phyloP scores from a whole-genome alignment of 768 basidiomycete species.

The Austroboletus eburneus region DNA sequence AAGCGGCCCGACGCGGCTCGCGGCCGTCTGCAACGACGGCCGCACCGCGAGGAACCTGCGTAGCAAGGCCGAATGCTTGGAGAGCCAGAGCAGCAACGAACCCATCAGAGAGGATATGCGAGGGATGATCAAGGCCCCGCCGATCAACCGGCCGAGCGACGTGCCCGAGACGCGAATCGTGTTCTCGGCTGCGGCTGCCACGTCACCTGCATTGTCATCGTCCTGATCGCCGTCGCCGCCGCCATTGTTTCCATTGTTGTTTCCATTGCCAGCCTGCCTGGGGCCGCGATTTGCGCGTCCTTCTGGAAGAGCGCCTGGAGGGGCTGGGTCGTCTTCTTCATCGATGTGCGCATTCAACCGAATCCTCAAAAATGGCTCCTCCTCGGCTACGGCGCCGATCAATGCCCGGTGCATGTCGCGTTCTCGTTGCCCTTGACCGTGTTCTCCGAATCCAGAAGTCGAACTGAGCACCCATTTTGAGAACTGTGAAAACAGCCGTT shows the following conservation, averaged over 20 bases:
- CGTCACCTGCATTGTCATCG: conserved; percentile 25
- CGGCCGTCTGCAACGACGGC: conserved; percentile 8
- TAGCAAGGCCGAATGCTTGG: conserved; percentile 33
- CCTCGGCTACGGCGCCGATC: conserved; percentile 23
- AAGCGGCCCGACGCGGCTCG: conserved; percentile 13
- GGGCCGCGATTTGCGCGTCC: conserved; percentile 10
- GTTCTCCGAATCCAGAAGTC: conserved; percentile 12
- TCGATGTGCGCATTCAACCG: conserved; percentile 34
- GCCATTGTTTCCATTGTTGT: conserved; percentile 1
- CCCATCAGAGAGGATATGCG: conserved; percentile 67
- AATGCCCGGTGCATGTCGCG: conserved; percentile 20
- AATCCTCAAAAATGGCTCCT: conserved; percentile 29
- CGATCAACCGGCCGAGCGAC: conserved; percentile 62
- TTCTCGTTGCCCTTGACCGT: conserved; percentile 11
- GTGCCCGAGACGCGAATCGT: conserved; percentile 54
- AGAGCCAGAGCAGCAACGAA: conserved; percentile 48
- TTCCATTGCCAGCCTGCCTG: conserved; percentile 13
- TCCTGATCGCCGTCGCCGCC: conserved; percentile 2
- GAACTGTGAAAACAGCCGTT: conserved; percentile 35
- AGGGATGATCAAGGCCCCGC: conserved; percentile 67
- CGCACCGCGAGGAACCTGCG: conserved; percentile 24
- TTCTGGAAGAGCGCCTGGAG: conserved; percentile 11
- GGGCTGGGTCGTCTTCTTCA: conserved; percentile 16
- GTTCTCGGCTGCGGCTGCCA: conserved; percentile 52
- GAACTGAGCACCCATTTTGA: conserved; percentile 44